Evolutionary conservation across 345 rosid genomes (phyloP).

Genomic region (Streptanthus diversifolius): DNA sequence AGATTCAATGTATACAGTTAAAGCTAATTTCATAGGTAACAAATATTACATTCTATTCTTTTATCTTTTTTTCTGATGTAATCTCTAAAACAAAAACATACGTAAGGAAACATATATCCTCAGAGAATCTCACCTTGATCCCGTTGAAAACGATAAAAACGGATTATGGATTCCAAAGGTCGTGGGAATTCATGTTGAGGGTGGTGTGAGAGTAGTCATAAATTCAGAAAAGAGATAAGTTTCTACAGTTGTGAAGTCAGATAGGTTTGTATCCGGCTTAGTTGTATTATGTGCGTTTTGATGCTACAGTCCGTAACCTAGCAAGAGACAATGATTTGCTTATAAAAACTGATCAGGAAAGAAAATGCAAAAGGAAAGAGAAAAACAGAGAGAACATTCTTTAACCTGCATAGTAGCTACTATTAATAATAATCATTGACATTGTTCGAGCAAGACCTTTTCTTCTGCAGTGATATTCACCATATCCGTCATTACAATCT

Average conservation of each 20-base stretch:
- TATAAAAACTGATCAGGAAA: neutral
- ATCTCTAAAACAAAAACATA: neutral
- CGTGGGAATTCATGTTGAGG: constrained; percentile 28
- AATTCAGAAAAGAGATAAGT: constrained; percentile 51
- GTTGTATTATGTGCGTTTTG: constrained; percentile 82
- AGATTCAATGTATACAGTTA: constrained; percentile 10
- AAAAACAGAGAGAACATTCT: neutral
- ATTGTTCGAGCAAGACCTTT: constrained; percentile 56
- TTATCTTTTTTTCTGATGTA: neutral
- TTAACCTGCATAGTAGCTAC: constrained; percentile 81
- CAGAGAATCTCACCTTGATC: constrained; percentile 14
- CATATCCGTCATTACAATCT: constrained; percentile 59
- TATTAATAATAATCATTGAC: constrained; percentile 62
- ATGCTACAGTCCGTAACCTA: constrained; percentile 84
- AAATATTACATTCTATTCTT: constrained; percentile 11
- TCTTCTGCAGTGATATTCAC: constrained; percentile 63
- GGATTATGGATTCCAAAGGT: constrained; percentile 7
- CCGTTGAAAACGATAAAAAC: constrained; percentile 9
- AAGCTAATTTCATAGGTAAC: neutral
- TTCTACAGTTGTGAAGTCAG: constrained; percentile 68
- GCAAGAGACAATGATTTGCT: constrained; percentile 8
- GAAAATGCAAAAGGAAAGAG: neutral
- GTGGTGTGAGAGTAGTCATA: constrained; percentile 52
- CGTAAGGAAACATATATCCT: neutral
- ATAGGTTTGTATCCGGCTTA: constrained; percentile 47